phyloP scores from a whole-genome alignment of 1,284 basidiomycete genomes.

The Sparassis latifolia region DNA sequence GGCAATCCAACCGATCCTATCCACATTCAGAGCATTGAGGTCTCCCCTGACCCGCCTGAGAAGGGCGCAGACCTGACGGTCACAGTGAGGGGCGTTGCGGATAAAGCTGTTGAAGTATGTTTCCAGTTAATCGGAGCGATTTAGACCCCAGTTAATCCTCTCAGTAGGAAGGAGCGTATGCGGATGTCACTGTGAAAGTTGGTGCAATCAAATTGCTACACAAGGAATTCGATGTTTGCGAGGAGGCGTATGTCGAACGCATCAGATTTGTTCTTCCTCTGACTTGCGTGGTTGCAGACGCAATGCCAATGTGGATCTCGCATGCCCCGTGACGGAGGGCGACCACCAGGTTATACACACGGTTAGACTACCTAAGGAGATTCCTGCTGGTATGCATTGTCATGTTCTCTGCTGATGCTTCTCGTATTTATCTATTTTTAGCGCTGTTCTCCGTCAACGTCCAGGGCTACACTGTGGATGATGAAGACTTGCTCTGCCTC shows the following conservation, averaged over 20 bases:
- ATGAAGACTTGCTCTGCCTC: constrained; percentile 78
- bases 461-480: constrained; percentile 69
- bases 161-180: constrained; percentile 83
- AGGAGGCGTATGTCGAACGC: constrained; percentile 75
- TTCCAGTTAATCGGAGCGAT: not conserved
- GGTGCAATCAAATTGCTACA: constrained; percentile 80
- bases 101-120: constrained; percentile 59
- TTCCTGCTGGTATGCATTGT: constrained; percentile 66
- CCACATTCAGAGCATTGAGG: constrained; percentile 57
- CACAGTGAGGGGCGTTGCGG: constrained; percentile 59
- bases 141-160: not conserved
- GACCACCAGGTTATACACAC: constrained; percentile 70
- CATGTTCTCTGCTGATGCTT: constrained; percentile 5
- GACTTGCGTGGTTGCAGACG: constrained; percentile 33
- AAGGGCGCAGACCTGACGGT: constrained; percentile 83
- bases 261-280: too few species aligned
- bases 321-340: constrained; percentile 76
- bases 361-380: constrained; percentile 82
- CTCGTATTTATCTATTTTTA: constrained; percentile 23
- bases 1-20: constrained; percentile 44
- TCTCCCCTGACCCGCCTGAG: constrained; percentile 78
- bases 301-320: constrained; percentile 62
- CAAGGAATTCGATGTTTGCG: constrained; percentile 82
- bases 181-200: constrained; percentile 83
- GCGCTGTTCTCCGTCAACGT: constrained; percentile 84